Base-by-base conservation (phyloP, 78 protist species). In the Dictyostelium firmibasis region DNA sequence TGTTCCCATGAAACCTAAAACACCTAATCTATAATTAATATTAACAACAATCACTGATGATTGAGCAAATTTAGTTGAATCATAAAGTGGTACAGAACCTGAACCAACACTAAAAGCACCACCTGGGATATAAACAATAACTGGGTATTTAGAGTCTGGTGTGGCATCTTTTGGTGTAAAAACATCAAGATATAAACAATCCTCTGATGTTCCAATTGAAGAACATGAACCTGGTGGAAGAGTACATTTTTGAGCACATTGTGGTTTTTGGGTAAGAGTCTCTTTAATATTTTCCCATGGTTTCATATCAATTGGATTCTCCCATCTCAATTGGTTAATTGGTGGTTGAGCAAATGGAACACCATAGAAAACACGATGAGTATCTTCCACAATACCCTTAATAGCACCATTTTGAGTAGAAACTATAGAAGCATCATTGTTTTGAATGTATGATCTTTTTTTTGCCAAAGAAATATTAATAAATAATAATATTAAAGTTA, bases 1-100 rank as follows among this genome's bases (percentile, higher is more conserved):
- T 7, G 94, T 77, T 20, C 25, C 23, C 38, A 64, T 35, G 57
- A 86, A 86, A 36, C 92, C 92, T 7, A 86, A 57, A 35, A 50
- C 91, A 44, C 89, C 85, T 3, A 83, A 41, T 33, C 83, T 47
- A 33, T 92, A 93, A 84, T 44, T 81, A 69, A 81, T 92, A 88
- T 79, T 86, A 1, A 86, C 98, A n/a, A 91, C 89, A 10, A 97
- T 91, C 6, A 47, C 74, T 29, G 60, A 38, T 75, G 78, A 75
- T 23, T 79, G 31, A 27, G 77, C 92, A 44, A 86, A 20, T 25
- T 53, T 75, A 7, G 23, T 25, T 3, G 77, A 75, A 76, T 47
- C 77, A 33, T 86, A 86, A 11, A 86, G 36, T 13, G 78, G 72
- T 7, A 60, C n/a, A 43, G 84, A 0, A 13, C 83, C 92, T 10